Conservation (phyloP, 306 rosid species). For the Cercis canadensis region DNA sequence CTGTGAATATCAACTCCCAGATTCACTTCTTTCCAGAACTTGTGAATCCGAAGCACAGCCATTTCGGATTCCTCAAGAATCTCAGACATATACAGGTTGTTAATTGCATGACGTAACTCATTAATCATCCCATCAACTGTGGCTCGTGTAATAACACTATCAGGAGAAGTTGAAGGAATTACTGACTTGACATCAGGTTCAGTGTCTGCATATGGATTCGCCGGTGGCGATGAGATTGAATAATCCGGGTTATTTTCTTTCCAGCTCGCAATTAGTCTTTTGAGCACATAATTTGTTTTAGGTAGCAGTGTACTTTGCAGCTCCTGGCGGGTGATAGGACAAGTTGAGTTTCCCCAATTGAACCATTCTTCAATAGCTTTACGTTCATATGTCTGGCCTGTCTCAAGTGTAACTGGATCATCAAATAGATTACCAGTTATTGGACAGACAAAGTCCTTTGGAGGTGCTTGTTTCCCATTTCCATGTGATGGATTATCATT, state of each 20-base stretch:
- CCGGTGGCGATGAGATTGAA: constrained; percentile 33
- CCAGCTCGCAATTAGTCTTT: constrained; percentile 88
- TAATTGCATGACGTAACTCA: constrained; percentile 66
- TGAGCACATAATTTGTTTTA: constrained; percentile 91
- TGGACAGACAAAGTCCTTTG: constrained; percentile 93
- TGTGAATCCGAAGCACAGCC: constrained; percentile 77
- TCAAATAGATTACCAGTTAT: constrained; percentile 84
- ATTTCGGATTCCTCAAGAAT: constrained; percentile 77
- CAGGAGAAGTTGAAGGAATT: constrained; percentile 66
- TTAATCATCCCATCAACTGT: constrained; percentile 59
- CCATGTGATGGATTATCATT: constrained; percentile 40
- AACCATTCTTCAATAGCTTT: constrained; percentile 92
- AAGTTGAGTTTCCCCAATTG: constrained; percentile 74
- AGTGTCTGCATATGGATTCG: constrained; percentile 38
- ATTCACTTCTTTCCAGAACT: constrained; percentile 69
- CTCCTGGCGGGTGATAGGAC: constrained; percentile 91
- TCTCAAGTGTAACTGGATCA: constrained; percentile 96
- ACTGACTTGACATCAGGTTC: constrained; percentile 45
- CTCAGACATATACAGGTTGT: constrained; percentile 75
- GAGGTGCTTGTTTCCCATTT: constrained; percentile 60
- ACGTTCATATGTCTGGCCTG: constrained; percentile 94
- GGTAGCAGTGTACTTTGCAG: constrained; percentile 79
- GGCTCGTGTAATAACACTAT: constrained; percentile 65
- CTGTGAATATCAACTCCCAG: constrained; percentile 58
- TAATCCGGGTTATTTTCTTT: constrained; percentile 61